Conservation (phyloP, 2,329 filamentous ascomycete genomes). For the Dactylellina sp. region DNA sequence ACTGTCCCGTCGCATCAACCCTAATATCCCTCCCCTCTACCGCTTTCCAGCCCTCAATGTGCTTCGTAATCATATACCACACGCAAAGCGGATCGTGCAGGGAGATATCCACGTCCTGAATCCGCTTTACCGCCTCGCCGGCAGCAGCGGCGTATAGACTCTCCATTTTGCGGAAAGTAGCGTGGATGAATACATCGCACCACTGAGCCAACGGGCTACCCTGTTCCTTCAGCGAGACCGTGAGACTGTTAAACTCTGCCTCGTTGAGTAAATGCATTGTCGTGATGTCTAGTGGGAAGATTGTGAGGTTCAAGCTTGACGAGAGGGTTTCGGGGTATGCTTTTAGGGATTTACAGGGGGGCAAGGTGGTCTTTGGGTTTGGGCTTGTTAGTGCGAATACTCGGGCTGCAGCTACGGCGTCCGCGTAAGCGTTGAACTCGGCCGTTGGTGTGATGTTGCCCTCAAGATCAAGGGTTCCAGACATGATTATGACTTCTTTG, state of each 20-base stretch:
- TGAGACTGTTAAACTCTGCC: conserved; percentile 70
- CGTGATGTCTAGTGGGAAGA: conserved; percentile 83
- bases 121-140: conserved; percentile 54
- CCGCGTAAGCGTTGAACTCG: conserved; percentile 96
- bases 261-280: conserved; percentile 75
- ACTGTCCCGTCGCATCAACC: conserved; percentile 90
- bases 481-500: conserved; percentile 96
- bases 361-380: conserved; percentile 82
- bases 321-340: conserved; percentile 75
- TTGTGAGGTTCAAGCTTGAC: conserved; percentile 73
- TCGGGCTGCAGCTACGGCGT: conserved; percentile 80
- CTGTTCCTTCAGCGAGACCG: conserved; percentile 67
- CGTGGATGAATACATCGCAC: conserved; percentile 77
- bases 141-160: conserved; percentile 71
- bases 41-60: conserved; percentile 68
- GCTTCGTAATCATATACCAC: conserved; percentile 62
- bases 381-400: conserved; percentile 81
- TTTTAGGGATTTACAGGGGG: conserved; percentile 70
- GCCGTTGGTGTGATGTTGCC: conserved; percentile 88
- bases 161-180: conserved; percentile 77
- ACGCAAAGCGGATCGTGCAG: conserved; percentile 83
- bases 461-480: conserved; percentile 80
- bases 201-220: conserved; percentile 80
- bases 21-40: conserved; percentile 81
- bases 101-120: conserved; percentile 68